Evolutionary conservation across 768 basidiomycete genomes (phyloP), one percentile per base, ranked within the genome.

Genomic region (Myochromella boudieri): DNA sequence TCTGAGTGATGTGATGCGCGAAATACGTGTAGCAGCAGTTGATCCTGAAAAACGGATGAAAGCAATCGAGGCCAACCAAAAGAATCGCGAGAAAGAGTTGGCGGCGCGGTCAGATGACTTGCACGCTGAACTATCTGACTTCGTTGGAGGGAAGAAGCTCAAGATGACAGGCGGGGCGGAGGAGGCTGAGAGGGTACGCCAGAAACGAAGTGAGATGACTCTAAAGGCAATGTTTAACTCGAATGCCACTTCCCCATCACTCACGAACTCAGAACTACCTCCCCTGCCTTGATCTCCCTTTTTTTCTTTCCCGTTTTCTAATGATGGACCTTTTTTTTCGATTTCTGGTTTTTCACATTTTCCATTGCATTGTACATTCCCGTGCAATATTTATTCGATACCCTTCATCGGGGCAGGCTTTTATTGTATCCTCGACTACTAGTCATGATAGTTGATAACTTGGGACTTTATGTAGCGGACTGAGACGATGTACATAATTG

Each of bases 91-190:
- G 68, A 82, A 80, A 67, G 89, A 94, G 63, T 68, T 85, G 15
- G 83, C 82, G 17, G 73, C 64, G 38, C 76, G 81, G 48, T 78
- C 85, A 34, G 92, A 97, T 64, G 92, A 91, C 55, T 83, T 97
- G 66, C 81, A 91, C 56, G 73, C 76, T 11, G 95, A 98, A 71
- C 61, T 99, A 56, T 66, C 69, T 36, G 91, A 88, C 3, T 97
- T 98, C 66, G 94, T 99, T 42, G 77, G 71, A 3, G 81, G 84
- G 51, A 89, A 88, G 75, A 94, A 87, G 70, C 68, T 99, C 64
- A 91, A 83, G 75, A 87, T 93, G 89, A 99, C 95, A 14, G 95
- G 95, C 21, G 95, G 93, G 11, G 87, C 91, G 18, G 91, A 95
- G 65, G 92, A 95, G 69, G 78, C 72, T 18, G 95, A 99, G 69